phyloP scores from a whole-genome alignment of 495 filamentous ascomycete genomes.

The Penicillium taxi region DNA sequence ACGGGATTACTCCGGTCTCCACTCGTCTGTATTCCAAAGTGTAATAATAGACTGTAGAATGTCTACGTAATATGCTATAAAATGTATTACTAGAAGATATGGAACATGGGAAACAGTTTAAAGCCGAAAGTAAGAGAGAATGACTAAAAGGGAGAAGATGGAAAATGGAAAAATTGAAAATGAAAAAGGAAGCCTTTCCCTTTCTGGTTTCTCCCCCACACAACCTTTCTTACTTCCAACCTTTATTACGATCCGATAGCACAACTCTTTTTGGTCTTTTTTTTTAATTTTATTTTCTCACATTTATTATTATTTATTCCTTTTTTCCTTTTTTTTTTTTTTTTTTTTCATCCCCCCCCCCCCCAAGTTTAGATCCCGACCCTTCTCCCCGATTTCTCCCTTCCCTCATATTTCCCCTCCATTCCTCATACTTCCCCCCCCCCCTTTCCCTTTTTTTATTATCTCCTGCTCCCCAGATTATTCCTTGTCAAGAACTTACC shows the following conservation, averaged over 20 bases:
- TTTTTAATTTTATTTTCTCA: constrained; percentile 13
- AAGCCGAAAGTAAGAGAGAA: no score
- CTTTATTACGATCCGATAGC: constrained; percentile 17
- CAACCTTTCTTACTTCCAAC: constrained; percentile 11
- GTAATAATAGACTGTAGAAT: no score
- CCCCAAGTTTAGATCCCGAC: constrained; percentile 24
- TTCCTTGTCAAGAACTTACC: no score
- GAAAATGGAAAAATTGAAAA: background rate
- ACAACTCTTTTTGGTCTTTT: constrained; percentile 13
- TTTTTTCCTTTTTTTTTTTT: constrained; percentile 9
- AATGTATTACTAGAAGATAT: no score
- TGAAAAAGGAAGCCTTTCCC: background rate
- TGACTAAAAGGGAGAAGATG: background rate
- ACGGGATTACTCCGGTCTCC: no score
- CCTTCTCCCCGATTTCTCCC: constrained; percentile 31
- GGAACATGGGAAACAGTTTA: no score
- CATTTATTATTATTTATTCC: constrained; percentile 12
- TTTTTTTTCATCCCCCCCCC: constrained; percentile 4
- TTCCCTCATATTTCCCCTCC: constrained; percentile 37
- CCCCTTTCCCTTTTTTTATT: constrained; percentile 30
- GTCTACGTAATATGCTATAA: no score
- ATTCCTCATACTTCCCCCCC: constrained; percentile 22
- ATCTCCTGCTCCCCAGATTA: constrained; percentile 33
- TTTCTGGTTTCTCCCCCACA: constrained; percentile 17
- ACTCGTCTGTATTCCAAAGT: no score